Evolutionary conservation across 306 rosid species (phyloP), one percentile per base, ranked within the genome.

Genomic region (Cicer judaicum): DNA sequence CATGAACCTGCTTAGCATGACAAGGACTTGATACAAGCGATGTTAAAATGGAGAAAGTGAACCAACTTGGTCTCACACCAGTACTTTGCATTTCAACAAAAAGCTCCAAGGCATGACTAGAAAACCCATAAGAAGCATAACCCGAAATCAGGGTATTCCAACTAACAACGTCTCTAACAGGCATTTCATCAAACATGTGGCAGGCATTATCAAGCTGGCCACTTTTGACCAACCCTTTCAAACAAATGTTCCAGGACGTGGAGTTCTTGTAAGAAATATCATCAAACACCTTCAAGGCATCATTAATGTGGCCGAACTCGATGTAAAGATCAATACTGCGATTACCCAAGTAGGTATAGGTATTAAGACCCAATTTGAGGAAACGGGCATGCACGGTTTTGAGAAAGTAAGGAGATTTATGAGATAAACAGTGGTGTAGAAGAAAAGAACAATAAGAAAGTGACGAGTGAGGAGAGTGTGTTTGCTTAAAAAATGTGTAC

Each of bases 141-240:
- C 91, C 92, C 4, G 89, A 89, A 72, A 93, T 85, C 88, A 88
- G 76, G 7, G 92, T 79, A 76, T 93, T 93, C 98, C 98, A 93
- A 77, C 85, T 75, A 72, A 93, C 92, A 2, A 85, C 93, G 61
- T 93, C 93, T 78, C 89, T 89, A 9, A 61, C 84, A 69, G 91
- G 90, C 89, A 93, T 93, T 93, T 40, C 88, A 64, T 80, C 93
- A 60, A 89, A 91, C 88, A 89, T 6, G 47, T 52, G 48, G 64
- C 56, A 36, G 7, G 96, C 96, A 13, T 74, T 76, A 18, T 70
- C 79, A 69, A 84, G 34, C 2, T 87, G 80, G 1, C 91, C 89
- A 55, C 81, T 79, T 71, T 79, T 61, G 4, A 87, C 63, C 52
- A 93, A 64, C 14, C 92, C 93, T 41, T 79, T 91, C 8, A 91